Evolutionary conservation across 2,329 filamentous ascomycete genomes (phyloP).

Genomic region (Basipetospora chlamydospora): DNA sequence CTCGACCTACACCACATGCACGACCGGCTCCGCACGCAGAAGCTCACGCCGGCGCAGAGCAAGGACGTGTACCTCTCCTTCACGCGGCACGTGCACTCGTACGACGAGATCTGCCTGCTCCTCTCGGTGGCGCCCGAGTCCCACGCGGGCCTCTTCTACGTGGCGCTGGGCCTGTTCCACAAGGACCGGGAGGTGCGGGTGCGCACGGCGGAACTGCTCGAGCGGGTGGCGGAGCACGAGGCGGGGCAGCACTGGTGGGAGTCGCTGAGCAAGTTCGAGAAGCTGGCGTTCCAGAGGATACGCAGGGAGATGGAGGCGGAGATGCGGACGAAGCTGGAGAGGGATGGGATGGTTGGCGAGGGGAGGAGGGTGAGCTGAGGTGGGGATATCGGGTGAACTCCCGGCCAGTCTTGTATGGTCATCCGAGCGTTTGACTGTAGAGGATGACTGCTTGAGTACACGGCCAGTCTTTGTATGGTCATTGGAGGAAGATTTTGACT

Average conservation of each 20-base stretch:
- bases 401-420: too few species aligned
- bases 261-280: slow-evolving; percentile 73
- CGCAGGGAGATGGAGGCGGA: slow-evolving; percentile 49
- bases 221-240: slow-evolving; percentile 71
- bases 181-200: slow-evolving; percentile 66
- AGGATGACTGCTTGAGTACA: too few species aligned
- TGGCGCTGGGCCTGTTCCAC: slow-evolving; percentile 85
- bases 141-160: slow-evolving; percentile 78
- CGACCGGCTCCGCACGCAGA: slow-evolving; percentile 73
- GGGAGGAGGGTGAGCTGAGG: slow-evolving; percentile 2
- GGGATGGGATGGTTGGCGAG: slow-evolving; percentile 24
- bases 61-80: slow-evolving; percentile 78
- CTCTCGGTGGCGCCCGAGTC: slow-evolving; percentile 72
- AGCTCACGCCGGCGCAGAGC: slow-evolving; percentile 60
- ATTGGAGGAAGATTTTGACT: too few species aligned
- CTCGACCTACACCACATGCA: slow-evolving; percentile 85
- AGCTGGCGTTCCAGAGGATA: slow-evolving; percentile 69
- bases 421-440: too few species aligned
- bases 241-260: slow-evolving; percentile 91
- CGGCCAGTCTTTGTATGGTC: too few species aligned
- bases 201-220: slow-evolving; percentile 64
- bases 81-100: slow-evolving; percentile 58
- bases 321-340: slow-evolving; percentile 29
- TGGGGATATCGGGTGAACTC: not conserved
- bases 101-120: slow-evolving; percentile 75